phyloP scores from a whole-genome alignment of 148 eudicot species.

The Talinum fruticosum region DNA sequence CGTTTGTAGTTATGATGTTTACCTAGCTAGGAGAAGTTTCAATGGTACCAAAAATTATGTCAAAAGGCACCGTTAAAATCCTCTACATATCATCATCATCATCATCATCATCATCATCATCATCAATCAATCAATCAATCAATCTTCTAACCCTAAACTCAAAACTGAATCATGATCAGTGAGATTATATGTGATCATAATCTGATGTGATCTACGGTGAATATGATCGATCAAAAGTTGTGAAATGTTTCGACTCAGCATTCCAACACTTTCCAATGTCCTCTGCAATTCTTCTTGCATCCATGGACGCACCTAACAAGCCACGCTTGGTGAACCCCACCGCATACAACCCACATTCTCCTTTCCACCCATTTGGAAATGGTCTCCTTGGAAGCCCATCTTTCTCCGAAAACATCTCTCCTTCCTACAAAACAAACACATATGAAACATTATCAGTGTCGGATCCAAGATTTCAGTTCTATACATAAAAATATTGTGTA shows the following conservation, averaged over 20 bases:
- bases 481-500: too few species aligned
- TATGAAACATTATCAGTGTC: too few species aligned
- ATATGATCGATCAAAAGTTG: conserved; percentile 18
- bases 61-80: conserved; percentile 29
- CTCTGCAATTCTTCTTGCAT: conserved; percentile 56
- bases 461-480: too few species aligned
- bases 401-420: conserved; percentile 59
- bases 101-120: conserved; percentile 10
- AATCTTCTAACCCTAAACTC: conserved; percentile 6
- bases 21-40: neutral
- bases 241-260: conserved; percentile 32
- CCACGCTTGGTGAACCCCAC: conserved; percentile 92
- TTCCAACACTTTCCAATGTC: conserved; percentile 51
- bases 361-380: conserved; percentile 89
- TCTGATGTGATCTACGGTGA: neutral
- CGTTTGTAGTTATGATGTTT: neutral
- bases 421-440: conserved; percentile 36
- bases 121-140: conserved; percentile 9
- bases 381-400: conserved; percentile 69
- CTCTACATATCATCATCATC: conserved; percentile 21
- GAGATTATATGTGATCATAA: neutral
- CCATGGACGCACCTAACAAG: conserved; percentile 74
- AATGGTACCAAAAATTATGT: conserved; percentile 19
- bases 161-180: neutral
- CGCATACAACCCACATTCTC: conserved; percentile 62